Evolutionary conservation across 306 rosid species (phyloP).

Genomic region (Cucumis cinereus): DNA sequence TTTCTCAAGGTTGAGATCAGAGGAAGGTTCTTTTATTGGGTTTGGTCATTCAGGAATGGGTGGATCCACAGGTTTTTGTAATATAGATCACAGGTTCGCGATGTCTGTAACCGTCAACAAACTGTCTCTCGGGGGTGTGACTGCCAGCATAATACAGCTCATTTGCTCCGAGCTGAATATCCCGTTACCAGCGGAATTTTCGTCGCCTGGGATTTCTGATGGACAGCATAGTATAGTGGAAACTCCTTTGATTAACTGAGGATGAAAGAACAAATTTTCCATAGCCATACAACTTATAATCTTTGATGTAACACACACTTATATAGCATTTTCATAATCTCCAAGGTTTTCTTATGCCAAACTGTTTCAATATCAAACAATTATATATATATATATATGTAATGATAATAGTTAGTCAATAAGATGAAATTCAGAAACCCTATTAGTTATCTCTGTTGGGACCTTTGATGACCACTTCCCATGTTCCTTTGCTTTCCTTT

Average conservation of each 20-base stretch:
- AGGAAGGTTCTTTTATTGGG: conserved; percentile 46
- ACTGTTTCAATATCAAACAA: not conserved
- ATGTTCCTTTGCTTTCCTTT: not conserved
- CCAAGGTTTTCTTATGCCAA: not conserved
- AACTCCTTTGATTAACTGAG: conserved; percentile 62
- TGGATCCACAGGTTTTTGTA: conserved; percentile 80
- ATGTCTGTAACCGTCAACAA: conserved; percentile 84
- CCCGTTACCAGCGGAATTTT: conserved; percentile 56
- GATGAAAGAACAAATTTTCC: conserved; percentile 5
- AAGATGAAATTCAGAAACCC: not conserved
- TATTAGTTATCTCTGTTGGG: not conserved
- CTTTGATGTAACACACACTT: not conserved
- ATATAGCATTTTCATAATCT: not conserved
- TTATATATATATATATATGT: not conserved
- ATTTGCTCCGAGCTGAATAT: conserved; percentile 83
- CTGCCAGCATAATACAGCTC: conserved; percentile 46
- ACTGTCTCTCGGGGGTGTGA: conserved; percentile 62
- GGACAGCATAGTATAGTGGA: conserved; percentile 12
- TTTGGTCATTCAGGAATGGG: conserved; percentile 99
- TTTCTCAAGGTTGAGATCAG: conserved; percentile 45
- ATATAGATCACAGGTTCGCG: conserved; percentile 48
- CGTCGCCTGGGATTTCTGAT: conserved; percentile 17
- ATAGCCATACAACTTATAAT: not conserved
- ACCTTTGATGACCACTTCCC: not conserved
- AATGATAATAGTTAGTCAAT: not conserved